Percentiles rank a stretch among this genome's conserved stretches.
These are phyloP conservation scores for Candida sojae DNA, from an alignment of 1,139 yeast species.

Conservation along the genomic window DNA sequence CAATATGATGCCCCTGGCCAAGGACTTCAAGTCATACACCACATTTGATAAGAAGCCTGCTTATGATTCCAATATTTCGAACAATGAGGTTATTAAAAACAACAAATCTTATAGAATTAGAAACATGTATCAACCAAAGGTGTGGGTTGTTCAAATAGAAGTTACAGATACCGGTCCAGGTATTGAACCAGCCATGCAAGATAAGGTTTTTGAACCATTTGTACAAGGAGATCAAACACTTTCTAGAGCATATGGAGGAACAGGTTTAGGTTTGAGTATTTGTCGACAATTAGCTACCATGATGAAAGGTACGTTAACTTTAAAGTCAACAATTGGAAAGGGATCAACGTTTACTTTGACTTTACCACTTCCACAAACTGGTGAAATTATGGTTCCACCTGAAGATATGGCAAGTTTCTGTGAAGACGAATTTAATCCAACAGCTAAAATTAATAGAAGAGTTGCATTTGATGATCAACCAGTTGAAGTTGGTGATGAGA, in stretches of 20 bases:
- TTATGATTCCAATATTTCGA: conserved; percentile 8
- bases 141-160: conserved; percentile 69
- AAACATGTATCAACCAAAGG: conserved; percentile 40
- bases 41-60: conserved; percentile 11
- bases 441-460: conserved; percentile 35
- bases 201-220: conserved; percentile 91
- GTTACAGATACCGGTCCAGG: conserved; percentile 95
- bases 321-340: conserved; percentile 67
- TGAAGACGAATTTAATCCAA: conserved; percentile 47
- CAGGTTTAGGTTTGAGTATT: conserved; percentile 91
- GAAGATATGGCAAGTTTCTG: conserved; percentile 42
- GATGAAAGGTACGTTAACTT: conserved; percentile 81
- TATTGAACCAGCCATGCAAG: conserved; percentile 75
- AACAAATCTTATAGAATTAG: conserved; percentile 38
- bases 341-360: conserved; percentile 84
- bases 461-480: conserved; percentile 34
- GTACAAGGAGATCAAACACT: conserved; percentile 96
- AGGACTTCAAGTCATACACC: conserved; percentile 13
- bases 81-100: conserved; percentile 28
- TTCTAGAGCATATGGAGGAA: conserved; percentile 90
- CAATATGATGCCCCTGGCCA: conserved; percentile 11
- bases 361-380: conserved; percentile 74
- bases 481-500: conserved; percentile 14
- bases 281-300: conserved; percentile 87
- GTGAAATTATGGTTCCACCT: conserved; percentile 51